Evolutionary conservation across 2,329 filamentous ascomycete genomes (phyloP), one percentile per base, ranked within the genome.

Genomic region (Xylariales sp.): DNA sequence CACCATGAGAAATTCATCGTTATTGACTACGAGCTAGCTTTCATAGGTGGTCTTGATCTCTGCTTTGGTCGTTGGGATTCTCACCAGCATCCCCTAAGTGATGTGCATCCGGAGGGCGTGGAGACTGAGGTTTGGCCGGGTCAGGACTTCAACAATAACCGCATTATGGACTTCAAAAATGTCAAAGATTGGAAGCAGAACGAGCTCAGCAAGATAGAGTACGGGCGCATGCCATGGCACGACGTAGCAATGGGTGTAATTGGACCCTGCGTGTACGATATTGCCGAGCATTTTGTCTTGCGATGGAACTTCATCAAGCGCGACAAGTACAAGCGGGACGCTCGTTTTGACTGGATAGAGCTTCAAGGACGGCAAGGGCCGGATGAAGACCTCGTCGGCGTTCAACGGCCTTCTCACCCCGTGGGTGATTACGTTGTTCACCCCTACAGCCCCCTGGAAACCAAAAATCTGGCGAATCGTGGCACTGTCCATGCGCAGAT

Each of bases 71-170:
- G 93, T 37, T 97, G 90, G 90, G 93, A 98, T 54, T 76, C 77
- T 39, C 79, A 85, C 46, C 87, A 95, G 54, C 93, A 97, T 62
- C 76, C 83, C 2, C 72, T 96, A 28, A n/a, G 27, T 38, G 93
- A 97, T 59, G 81, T 90, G 1, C 90, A 97, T 57, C 91, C 91
- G 0, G 81, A 83, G 29, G 87, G 86, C 15, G 77, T 95, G 14
- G 70, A 77, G 12, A 79, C 90, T 38, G 90, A 96, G 60, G 72
- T 96, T 15, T 98, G 88, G 73, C 90, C 93, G 0, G 93, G 93
- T 1, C 93, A 98, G 56, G 93, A 98, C 54, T 97, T 94, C 70
- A 97, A 97, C 63, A 97, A 97, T 62, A 96, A 95, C 59, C 81
- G 91, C 25, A 83, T 97, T 50, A 86, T 95, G 83, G 93, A 98